A percentile compares a stretch with the other conserved stretches of the same genome.
These are phyloP conservation scores for Zopfia rhizophila DNA, from an alignment of 2,329 filamentous ascomycete species.

Conservation along the genomic window DNA sequence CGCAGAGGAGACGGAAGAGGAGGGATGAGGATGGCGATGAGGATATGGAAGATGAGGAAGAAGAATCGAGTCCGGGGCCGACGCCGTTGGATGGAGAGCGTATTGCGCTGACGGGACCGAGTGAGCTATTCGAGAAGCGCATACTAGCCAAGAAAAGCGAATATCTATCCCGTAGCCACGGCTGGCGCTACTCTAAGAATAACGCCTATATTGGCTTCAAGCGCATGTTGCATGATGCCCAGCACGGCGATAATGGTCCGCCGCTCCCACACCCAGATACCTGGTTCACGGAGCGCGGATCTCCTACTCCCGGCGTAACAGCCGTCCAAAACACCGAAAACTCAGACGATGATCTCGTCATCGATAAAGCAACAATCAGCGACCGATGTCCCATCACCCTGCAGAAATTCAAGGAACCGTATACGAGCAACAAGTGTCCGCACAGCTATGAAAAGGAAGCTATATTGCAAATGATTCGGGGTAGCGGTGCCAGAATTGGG, in stretches of 20 bases:
- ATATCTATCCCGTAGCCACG: constrained; percentile 52
- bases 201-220: constrained; percentile 72
- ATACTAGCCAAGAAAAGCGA: constrained; percentile 55
- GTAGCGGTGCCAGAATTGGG: constrained; percentile 27
- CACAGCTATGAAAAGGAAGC: constrained; percentile 77
- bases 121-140: constrained; percentile 49
- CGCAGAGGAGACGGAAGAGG: constrained; percentile 37
- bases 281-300: constrained; percentile 69
- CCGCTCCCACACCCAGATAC: constrained; percentile 66
- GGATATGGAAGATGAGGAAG: constrained; percentile 49
- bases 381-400: constrained; percentile 77
- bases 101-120: constrained; percentile 44
- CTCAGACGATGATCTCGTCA: constrained; percentile 73
- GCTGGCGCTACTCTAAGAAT: constrained; percentile 65
- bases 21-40: constrained; percentile 50
- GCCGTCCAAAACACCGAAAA: constrained; percentile 51
- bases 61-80: constrained; percentile 50
- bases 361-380: constrained; percentile 71
- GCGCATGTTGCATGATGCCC: constrained; percentile 69
- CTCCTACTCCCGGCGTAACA: constrained; percentile 55
- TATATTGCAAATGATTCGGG: constrained; percentile 65
- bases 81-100: constrained; percentile 48
- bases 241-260: constrained; percentile 63
- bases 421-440: constrained; percentile 73
- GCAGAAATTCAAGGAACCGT: constrained; percentile 71